Percentiles rank a stretch among this genome's conserved stretches.
phyloP scores from a whole-genome alignment of 2,329 filamentous ascomycete species.

The Penicillium frequentans region DNA sequence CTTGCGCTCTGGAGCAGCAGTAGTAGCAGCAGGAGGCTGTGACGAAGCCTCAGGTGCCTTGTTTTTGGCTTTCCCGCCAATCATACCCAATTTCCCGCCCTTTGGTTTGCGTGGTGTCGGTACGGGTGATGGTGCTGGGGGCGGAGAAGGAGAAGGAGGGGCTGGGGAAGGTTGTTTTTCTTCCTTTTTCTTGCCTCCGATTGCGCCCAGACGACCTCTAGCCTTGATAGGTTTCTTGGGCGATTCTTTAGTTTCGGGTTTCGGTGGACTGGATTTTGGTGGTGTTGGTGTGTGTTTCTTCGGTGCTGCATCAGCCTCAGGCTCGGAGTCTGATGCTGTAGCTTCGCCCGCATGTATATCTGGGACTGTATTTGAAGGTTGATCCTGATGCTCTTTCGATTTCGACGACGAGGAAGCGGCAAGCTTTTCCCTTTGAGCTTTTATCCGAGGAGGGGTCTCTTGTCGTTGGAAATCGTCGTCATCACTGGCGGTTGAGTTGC shows the following conservation, averaged over 20 bases:
- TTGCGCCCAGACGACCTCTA: constrained; percentile 12
- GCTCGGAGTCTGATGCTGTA: constrained; percentile 18
- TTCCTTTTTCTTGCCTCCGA: constrained; percentile 21
- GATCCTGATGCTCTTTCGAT: constrained; percentile 5
- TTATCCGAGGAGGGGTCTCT: constrained; percentile 35
- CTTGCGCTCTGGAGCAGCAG: neutral
- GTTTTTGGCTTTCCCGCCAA: constrained; percentile 31
- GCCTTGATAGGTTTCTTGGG: constrained; percentile 2
- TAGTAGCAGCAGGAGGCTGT: neutral
- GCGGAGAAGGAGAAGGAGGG: constrained; percentile 9
- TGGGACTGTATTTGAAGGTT: neutral
- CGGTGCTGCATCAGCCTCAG: constrained; percentile 10
- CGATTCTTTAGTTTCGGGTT: neutral
- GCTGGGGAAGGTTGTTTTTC: constrained; percentile 6
- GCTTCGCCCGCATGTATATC: constrained; percentile 11
- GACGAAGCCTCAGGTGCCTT: constrained; percentile 4
- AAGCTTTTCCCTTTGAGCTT: constrained; percentile 8
- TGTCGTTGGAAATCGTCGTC: constrained; percentile 42
- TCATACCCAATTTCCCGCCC: constrained; percentile 35
- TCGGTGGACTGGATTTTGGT: neutral
- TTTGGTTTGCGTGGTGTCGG: constrained; percentile 19
- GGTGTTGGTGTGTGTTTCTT: constrained; percentile 1
- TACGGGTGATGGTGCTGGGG: constrained; percentile 5
- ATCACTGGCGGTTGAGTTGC: constrained; percentile 27
- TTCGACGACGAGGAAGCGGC: neutral